These are phyloP conservation scores for Leishmania turanica DNA, from an alignment of 208 protist species.

Conservation along the genomic window DNA sequence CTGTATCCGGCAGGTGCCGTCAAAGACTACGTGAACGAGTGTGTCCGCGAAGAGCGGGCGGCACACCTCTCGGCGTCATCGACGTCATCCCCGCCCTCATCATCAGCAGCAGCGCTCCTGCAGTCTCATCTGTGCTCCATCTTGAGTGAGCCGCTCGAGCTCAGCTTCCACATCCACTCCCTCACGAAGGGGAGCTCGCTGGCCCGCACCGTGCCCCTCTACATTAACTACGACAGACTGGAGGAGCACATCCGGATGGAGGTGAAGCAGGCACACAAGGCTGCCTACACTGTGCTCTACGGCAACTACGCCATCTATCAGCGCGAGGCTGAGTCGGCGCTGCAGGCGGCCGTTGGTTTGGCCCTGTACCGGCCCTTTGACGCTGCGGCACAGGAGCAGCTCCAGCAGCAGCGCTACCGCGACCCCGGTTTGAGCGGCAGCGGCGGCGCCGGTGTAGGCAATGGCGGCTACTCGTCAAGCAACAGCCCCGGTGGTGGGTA, in stretches of 20 bases:
- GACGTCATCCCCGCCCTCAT: not conserved
- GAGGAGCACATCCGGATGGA: conserved; percentile 50
- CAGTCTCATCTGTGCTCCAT: conserved; percentile 26
- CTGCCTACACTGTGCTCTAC: conserved; percentile 51
- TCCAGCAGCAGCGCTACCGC: conserved; percentile 15
- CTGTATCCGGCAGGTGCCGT: conserved; percentile 67
- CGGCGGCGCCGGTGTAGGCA: not conserved
- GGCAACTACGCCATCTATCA: conserved; percentile 47
- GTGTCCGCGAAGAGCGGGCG: conserved; percentile 14
- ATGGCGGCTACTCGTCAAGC: not conserved
- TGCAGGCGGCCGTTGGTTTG: conserved; percentile 35
- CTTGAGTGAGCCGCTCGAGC: conserved; percentile 38
- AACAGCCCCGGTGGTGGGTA: not conserved
- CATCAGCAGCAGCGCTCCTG: not conserved
- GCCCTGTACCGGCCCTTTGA: conserved; percentile 54
- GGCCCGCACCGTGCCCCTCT: conserved; percentile 34
- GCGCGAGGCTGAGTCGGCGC: conserved; percentile 29
- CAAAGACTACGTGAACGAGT: conserved; percentile 63
- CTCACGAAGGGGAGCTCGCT: conserved; percentile 34
- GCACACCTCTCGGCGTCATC: conserved; percentile 10
- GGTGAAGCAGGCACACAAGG: conserved; percentile 53
- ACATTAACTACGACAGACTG: conserved; percentile 41
- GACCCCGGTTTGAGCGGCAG: not conserved
- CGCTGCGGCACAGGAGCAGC: conserved; percentile 28
- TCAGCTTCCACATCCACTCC: conserved; percentile 46